Conservation (phyloP, 1,139 yeast genomes). For the Arxiozyma slooffiae region DNA sequence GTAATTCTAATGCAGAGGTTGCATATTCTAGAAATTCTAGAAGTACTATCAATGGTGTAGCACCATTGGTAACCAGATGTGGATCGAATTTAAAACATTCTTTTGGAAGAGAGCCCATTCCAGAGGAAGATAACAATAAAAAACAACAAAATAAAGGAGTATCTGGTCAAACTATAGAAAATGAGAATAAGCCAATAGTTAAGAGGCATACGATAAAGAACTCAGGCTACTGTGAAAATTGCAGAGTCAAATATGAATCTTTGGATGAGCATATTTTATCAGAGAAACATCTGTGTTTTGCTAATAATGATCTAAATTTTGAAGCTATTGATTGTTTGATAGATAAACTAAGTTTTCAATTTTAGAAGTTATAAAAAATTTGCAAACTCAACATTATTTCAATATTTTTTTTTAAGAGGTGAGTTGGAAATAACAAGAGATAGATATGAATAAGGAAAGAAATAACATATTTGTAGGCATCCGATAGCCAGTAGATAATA, state of each 20-base stretch:
- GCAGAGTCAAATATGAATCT: conserved; percentile 74
- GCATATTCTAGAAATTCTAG: not conserved
- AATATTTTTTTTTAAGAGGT: too few relatives aligned
- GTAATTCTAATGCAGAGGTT: not conserved
- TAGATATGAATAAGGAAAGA: not conserved
- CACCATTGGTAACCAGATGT: not conserved
- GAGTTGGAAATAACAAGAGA: not conserved
- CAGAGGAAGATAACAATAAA: not conserved
- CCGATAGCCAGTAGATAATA: not conserved
- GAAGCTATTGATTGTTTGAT: conserved; percentile 66
- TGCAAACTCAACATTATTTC: not conserved
- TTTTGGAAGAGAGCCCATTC: not conserved
- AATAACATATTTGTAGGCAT: not conserved
- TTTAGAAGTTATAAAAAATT: conserved; percentile 7
- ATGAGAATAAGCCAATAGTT: conserved; percentile 3
- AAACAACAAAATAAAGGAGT: not conserved
- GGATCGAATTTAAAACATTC: conserved; percentile 3
- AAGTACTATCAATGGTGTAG: conserved; percentile 1
- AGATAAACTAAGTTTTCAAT: conserved; percentile 34
- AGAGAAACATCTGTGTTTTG: conserved; percentile 71
- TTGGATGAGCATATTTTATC: conserved; percentile 68
- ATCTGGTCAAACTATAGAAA: not conserved
- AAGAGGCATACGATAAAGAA: conserved; percentile 11
- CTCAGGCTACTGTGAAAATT: conserved; percentile 85
- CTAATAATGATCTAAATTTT: conserved; percentile 63